Percentiles rank a stretch among this genome's conserved stretches.
Evolutionary conservation across 805 yeast species (phyloP).

Genomic region (Ogataea pignaliae): DNA sequence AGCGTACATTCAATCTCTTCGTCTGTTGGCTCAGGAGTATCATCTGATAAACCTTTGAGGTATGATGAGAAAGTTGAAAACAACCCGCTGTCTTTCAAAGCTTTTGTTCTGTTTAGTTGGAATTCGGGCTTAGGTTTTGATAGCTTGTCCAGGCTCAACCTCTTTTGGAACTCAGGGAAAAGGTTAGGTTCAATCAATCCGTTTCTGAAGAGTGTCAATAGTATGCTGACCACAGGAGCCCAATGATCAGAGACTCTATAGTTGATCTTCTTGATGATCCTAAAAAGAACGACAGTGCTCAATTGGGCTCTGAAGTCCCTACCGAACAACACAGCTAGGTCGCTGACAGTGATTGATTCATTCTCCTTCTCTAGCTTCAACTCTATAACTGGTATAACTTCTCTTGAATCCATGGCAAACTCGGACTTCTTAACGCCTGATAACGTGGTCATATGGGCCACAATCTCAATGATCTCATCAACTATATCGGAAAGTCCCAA

Average conservation of each 20-base stretch:
- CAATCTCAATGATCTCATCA: slow-evolving; percentile 60
- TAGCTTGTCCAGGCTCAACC: slow-evolving; percentile 46
- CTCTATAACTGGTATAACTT: slow-evolving; percentile 42
- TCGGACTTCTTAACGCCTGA: slow-evolving; percentile 37
- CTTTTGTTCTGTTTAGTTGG: slow-evolving; percentile 57
- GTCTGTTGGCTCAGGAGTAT: slow-evolving; percentile 86
- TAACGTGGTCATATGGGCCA: slow-evolving; percentile 68
- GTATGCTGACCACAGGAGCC: slow-evolving; percentile 53
- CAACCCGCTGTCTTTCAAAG: slow-evolving; percentile 70
- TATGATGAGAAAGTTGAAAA: slow-evolving; percentile 89
- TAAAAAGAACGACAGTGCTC: slow-evolving; percentile 79
- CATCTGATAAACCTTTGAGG: slow-evolving; percentile 81
- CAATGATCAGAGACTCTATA: slow-evolving; percentile 49
- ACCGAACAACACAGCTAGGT: slow-evolving; percentile 79
- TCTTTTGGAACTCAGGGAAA: slow-evolving; percentile 61
- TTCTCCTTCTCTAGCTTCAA: slow-evolving; percentile 48
- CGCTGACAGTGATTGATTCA: slow-evolving; percentile 69
- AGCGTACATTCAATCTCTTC: slow-evolving; percentile 86
- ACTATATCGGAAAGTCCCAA: slow-evolving; percentile 53
- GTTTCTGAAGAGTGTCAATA: slow-evolving; percentile 65
- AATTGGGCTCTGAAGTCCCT: slow-evolving; percentile 88
- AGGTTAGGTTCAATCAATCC: slow-evolving; percentile 64
- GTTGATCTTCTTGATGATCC: slow-evolving; percentile 60
- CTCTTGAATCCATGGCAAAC: slow-evolving; percentile 28
- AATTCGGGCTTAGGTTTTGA: slow-evolving; percentile 64